Base-by-base conservation (phyloP, 1,284 basidiomycete genomes). In the Trichosporon asahii region DNA sequence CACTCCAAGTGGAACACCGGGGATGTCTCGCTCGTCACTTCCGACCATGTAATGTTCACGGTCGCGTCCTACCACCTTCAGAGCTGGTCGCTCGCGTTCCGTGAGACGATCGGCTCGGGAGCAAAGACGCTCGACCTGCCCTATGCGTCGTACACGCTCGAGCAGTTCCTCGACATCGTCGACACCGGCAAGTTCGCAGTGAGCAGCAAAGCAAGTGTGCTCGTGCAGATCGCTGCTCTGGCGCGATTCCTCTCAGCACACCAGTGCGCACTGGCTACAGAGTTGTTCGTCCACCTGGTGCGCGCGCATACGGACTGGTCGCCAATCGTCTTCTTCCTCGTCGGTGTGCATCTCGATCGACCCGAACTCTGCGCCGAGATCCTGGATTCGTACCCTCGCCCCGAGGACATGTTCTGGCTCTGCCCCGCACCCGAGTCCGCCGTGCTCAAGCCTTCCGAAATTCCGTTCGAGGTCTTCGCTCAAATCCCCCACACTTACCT, bases 391-490 rank as follows among this genome's bases (percentile, higher is more conserved):
- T 61, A 61, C 57, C 29, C 57, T 1, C 57, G 57, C 29, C 57
- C 57, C 27, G 57, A 61, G 29, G 57, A 61, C 57, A 61, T 61
- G 57, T 61, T 61, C 57, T 61, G 57, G 57, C 57, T 61, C 57
- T 61, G 57, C 57, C 57, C 57, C 14, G 57, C 57, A 4, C 57
- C 57, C 57, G 57, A 61, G 57, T 61, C 57, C 18, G 57, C 57
- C 27, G 29, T 61, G 3, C 57, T 61, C 57, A 61, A 61, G 57
- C 57, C 57, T 7, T 61, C 57, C 18, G 57, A 61, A 31, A 61
- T 61, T 8, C 57, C 57, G 3, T 61, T 61, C 57, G 57, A 61
- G 27, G 57, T 61, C 29, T 61, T 61, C 57, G 57, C 27, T 15
- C 57, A 61, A 31, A 61, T 61, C 29, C 57, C 57, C 15, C 57